phyloP scores from a whole-genome alignment of 192 early-diverging fungal genomes.

The Chytriomyces confervae region DNA sequence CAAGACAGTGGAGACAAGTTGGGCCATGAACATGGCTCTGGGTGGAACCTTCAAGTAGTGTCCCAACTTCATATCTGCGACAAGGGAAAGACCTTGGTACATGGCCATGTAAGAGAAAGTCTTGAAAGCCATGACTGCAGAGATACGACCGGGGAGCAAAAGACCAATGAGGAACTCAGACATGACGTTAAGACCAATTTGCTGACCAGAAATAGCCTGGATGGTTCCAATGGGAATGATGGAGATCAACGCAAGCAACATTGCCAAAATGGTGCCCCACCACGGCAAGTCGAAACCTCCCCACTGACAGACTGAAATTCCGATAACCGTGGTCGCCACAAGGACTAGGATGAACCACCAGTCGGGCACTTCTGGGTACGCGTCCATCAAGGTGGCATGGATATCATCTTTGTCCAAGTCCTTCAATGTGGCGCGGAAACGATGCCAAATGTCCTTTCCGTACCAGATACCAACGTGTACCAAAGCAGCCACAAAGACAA shows the following conservation, averaged over 20 bases:
- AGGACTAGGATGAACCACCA: conserved; percentile 64
- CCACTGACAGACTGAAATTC: background rate
- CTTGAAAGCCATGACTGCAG: conserved; percentile 87
- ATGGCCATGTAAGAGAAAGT: conserved; percentile 81
- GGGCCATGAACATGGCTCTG: conserved; percentile 62
- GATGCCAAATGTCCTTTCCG: conserved; percentile 7
- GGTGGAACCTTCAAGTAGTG: conserved; percentile 79
- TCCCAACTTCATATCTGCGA: conserved; percentile 78
- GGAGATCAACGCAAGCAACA: conserved; percentile 31
- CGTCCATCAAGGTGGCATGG: conserved; percentile 70
- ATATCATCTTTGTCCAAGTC: conserved; percentile 52
- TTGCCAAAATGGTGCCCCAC: conserved; percentile 63
- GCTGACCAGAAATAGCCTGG: conserved; percentile 78
- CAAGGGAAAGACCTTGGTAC: conserved; percentile 75
- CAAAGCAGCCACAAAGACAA: background rate
- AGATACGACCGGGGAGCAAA: conserved; percentile 76
- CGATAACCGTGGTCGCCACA: conserved; percentile 14
- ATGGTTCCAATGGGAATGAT: conserved; percentile 74
- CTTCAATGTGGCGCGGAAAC: background rate
- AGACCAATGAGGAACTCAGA: conserved; percentile 87
- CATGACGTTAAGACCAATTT: conserved; percentile 82
- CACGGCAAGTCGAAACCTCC: conserved; percentile 70
- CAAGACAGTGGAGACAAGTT: conserved; percentile 65
- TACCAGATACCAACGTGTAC: conserved; percentile 20
- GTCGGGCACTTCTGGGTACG: conserved; percentile 71